Evolutionary conservation across 78 protist species (phyloP), one percentile per base, ranked within the genome.

Genomic region (Anaeramoeba flamelloides): DNA sequence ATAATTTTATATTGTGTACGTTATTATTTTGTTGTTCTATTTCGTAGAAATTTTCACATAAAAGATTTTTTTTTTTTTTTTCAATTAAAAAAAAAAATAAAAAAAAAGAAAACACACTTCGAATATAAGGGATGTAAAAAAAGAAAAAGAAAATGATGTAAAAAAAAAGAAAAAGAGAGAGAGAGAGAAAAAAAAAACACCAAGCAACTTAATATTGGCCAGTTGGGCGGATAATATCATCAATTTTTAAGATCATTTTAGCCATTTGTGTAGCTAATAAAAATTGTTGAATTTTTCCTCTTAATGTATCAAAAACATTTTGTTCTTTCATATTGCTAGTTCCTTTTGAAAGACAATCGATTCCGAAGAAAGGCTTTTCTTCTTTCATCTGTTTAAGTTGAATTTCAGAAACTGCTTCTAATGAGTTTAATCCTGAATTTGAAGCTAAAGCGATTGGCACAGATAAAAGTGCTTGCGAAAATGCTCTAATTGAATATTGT

Each of bases 221-320:
- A n/a, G n/a, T n/a, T n/a, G 86, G 88, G 77, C 40, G n/a, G 39
- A 92, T 88, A 37, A 93, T 90, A 80, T 95, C 99, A 79, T 97
- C 99, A 74, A 97, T 94, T 91, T 97, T 97, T 38, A 97, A 87
- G 53, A 97, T 93, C 99, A 97, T 97, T 88, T 92, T 90, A 79
- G 95, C 4, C 84, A 87, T 78, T 74, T 98, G 99, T 31, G 96
- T 90, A 30, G 99, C 99, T 0, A 98, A 88, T 75, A 87, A 65
- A 36, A 95, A 1, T 89, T 98, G 99, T 85, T 92, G 96, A 77
- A 86, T 82, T 92, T 98, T 98, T 75, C 92, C 94, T 41, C 87
- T 89, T 36, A 98, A 90, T 32, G 99, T 90, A 84, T 98, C 99
- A 33, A 91, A 90, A 26, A 95, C 98, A 39, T 34, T 30, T 89